These are phyloP conservation scores for Aspergillus novoparasiticus DNA, from an alignment of 2,329 filamentous ascomycete species.

Conservation along the genomic window DNA sequence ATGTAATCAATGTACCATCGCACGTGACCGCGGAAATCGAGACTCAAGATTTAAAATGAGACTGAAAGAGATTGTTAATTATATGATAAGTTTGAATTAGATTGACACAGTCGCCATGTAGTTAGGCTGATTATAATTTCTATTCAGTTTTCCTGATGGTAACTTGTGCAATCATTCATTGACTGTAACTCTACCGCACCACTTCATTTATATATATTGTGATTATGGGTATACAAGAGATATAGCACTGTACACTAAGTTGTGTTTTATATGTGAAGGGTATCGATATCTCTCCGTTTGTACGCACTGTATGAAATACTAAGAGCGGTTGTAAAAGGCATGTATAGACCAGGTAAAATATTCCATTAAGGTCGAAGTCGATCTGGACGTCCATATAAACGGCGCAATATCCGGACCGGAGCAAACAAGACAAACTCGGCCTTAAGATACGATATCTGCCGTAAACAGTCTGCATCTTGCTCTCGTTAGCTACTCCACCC, in stretches of 20 bases:
- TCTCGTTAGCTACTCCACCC: slow-evolving; percentile 6
- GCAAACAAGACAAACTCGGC: slow-evolving; percentile 28
- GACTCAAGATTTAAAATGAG: background rate
- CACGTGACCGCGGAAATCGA: slow-evolving; percentile 16
- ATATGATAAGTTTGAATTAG: background rate
- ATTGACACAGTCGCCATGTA: background rate
- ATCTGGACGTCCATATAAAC: background rate
- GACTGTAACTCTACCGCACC: background rate
- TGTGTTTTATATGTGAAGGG: background rate
- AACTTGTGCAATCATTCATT: background rate
- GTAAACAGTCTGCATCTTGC: slow-evolving; percentile 20
- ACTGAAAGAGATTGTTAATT: background rate
- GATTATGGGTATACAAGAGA: background rate
- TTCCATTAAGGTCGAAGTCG: background rate
- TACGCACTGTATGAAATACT: background rate
- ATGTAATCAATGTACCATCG: slow-evolving; percentile 14
- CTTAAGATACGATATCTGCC: slow-evolving; percentile 17
- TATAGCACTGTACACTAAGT: background rate
- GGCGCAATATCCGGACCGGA: background rate
- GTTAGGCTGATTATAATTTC: background rate
- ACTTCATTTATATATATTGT: background rate
- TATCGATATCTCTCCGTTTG: background rate
- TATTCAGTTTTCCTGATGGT: background rate
- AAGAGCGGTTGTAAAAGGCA: background rate
- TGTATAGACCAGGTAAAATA: background rate